phyloP scores from a whole-genome alignment of 306 rosid genomes.

The Sphenostylis stenocarpa region DNA sequence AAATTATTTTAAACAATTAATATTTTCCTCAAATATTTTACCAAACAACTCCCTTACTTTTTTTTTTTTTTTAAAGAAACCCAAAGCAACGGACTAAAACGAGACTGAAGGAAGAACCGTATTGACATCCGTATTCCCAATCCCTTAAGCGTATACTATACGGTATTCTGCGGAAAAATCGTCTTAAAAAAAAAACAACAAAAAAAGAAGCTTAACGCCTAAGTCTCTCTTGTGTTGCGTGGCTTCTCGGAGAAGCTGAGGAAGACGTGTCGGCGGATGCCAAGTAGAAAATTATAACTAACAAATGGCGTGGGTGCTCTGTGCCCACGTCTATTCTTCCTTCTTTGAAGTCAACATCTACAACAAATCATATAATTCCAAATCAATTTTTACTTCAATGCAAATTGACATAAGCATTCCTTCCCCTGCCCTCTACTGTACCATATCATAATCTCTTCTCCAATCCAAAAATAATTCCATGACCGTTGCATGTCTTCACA shows the following conservation, averaged over 20 bases:
- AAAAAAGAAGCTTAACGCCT: conserved; percentile 40
- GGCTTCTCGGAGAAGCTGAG: conserved; percentile 55
- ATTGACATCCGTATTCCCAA: too few species aligned
- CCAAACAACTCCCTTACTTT: too few species aligned
- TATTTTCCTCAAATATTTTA: too few species aligned
- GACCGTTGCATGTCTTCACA: neutral
- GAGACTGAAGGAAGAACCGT: too few species aligned
- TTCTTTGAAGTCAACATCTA: neutral
- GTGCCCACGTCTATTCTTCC: neutral
- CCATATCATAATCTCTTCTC: too few species aligned
- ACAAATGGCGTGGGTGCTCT: neutral
- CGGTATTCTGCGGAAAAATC: neutral
- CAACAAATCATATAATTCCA: conserved; percentile 9
- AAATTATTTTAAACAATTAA: too few species aligned
- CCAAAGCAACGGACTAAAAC: too few species aligned
- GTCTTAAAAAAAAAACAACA: neutral
- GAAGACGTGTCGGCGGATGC: conserved; percentile 49
- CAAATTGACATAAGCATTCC: conserved; percentile 25
- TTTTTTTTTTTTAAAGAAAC: too few species aligned
- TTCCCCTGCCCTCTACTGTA: too few species aligned
- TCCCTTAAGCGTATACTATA: neutral
- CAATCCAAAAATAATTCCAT: neutral
- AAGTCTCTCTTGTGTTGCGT: conserved; percentile 73
- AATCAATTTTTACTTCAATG: neutral
- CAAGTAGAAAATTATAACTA: conserved; percentile 10